phyloP scores from a whole-genome alignment of 1,284 basidiomycete genomes.

The Heterobasidion irregulare region DNA sequence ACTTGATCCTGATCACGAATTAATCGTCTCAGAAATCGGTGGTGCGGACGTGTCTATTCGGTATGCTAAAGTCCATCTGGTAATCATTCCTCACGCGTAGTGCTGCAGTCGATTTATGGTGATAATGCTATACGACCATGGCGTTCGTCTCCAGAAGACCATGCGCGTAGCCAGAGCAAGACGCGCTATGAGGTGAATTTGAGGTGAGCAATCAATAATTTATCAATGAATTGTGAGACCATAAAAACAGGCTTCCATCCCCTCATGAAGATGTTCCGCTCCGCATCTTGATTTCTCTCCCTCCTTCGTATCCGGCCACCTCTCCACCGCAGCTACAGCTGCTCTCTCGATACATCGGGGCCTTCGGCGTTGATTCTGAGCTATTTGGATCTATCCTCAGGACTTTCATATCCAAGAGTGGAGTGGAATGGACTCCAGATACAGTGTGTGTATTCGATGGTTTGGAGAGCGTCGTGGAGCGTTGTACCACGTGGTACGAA shows the following conservation, averaged over 20 bases:
- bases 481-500: constrained; percentile 65
- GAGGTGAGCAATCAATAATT: constrained; percentile 26
- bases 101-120: constrained; percentile 81
- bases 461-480: constrained; percentile 67
- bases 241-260: constrained; percentile 37
- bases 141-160: constrained; percentile 24
- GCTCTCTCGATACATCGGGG: constrained; percentile 79
- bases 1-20: constrained; percentile 34
- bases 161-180: constrained; percentile 19
- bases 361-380: constrained; percentile 61
- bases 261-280: constrained; percentile 53
- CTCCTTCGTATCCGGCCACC: constrained; percentile 60
- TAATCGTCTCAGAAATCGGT: constrained; percentile 58
- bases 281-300: constrained; percentile 67
- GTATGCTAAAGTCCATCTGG: not conserved
- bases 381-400: constrained; percentile 75
- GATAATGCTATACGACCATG: constrained; percentile 53
- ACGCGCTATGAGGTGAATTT: constrained; percentile 62
- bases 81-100: constrained; percentile 27
- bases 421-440: constrained; percentile 68
- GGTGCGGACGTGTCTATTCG: constrained; percentile 32
- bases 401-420: constrained; percentile 73
- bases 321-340: constrained; percentile 80
- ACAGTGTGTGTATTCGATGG: constrained; percentile 86
- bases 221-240: constrained; percentile 14